Evolutionary conservation across 2,329 filamentous ascomycete genomes (phyloP), one percentile per base, ranked within the genome.

Genomic region (Fusarium proliferatum): DNA sequence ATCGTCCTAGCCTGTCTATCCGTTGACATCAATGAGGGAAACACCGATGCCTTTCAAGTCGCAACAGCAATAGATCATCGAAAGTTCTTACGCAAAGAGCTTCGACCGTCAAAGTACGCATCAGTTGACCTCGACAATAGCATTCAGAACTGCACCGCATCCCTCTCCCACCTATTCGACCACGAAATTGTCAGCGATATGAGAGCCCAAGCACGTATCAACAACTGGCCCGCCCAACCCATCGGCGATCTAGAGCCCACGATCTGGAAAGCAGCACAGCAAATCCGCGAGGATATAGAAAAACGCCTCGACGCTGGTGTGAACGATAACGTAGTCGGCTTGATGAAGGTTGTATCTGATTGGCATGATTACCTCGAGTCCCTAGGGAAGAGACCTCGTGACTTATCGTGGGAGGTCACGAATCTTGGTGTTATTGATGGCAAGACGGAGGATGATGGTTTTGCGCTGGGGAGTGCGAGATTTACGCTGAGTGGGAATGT

Each of bases 381-480:
- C 3, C 3, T 26, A 4, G 15, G 34, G 5, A 68, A 53, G 23
- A 68, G 61, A 10, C 48, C 64, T 1, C 57, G 65, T 12, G 64
- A 62, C 5, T 9, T 68, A 3, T 68, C 65, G 1, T 68, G 65
- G 65, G 43, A 43, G 0, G 64, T 68, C 1, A 63, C 65, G 2
- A 68, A 68, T 3, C 38, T 68, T 4, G 65, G 65, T 4, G 64
- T 68, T 1, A 16, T 68, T 2, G 64, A 68, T 23, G 36, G 13
- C 2, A 19, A 51, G 15, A 5, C 5, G 2, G 39, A 58, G 3
- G 13, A 30, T 17, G n/a, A 15, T 7, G 48, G 16, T 0, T 68
- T 65, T 49, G n/a, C 8, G 0, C 5, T 68, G 8, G 17, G 21
- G 0, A 63, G 28, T 4, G 38, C 56, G 5, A 63, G 64, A 2